phyloP scores from a whole-genome alignment of 2,329 filamentous ascomycete genomes.

The Scedosporium minutisporum region DNA sequence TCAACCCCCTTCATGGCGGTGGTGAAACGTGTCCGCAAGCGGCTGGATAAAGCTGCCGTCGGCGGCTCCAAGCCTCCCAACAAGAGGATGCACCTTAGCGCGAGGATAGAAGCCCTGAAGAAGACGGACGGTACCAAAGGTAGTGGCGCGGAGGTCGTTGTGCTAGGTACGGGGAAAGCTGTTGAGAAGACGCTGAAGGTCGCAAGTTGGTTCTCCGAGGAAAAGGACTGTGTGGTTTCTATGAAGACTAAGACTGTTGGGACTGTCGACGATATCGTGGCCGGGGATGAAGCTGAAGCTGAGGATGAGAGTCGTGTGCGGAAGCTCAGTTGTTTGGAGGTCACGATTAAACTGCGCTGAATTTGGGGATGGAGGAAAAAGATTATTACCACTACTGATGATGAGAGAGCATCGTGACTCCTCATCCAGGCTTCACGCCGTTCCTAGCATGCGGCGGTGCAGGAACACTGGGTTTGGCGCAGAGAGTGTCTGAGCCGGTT shows the following conservation, averaged over 20 bases:
- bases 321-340: conserved; percentile 42
- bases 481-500: too few species aligned
- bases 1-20: conserved; percentile 59
- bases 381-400: too few species aligned
- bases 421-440: too few species aligned
- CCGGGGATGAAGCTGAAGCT: conserved; percentile 23
- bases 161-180: conserved; percentile 58
- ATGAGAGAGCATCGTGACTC: too few species aligned
- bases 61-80: conserved; percentile 7
- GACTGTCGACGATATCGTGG: conserved; percentile 58
- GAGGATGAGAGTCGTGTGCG: conserved; percentile 32
- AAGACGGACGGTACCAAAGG: conserved; percentile 17
- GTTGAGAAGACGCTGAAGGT: conserved; percentile 54
- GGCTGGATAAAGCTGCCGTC: conserved; percentile 45
- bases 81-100: conserved; percentile 33
- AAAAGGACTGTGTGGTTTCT: conserved; percentile 47
- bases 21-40: conserved; percentile 54
- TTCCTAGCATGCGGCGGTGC: too few species aligned
- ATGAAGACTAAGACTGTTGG: conserved; percentile 53
- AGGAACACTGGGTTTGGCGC: too few species aligned
- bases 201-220: conserved; percentile 54
- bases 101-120: conserved; percentile 34
- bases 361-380: not conserved
- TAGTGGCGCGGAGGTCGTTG: conserved; percentile 33
- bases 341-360: conserved; percentile 36